Evolutionary conservation across 2,329 filamentous ascomycete genomes (phyloP).

Genomic region (Neobulgaria alba): DNA sequence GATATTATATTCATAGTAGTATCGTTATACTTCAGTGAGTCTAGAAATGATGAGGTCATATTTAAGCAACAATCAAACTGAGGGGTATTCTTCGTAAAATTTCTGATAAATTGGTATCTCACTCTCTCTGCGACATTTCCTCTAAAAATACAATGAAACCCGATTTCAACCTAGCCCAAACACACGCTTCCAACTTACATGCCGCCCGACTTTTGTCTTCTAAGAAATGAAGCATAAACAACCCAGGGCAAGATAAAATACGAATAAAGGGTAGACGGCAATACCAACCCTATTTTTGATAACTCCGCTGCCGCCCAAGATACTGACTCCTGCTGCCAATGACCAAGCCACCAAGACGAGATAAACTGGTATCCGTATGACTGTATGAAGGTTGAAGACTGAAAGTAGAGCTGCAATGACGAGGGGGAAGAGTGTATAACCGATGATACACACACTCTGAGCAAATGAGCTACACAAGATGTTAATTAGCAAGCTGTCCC

Average conservation of each 20-base stretch:
- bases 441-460: constrained; percentile 95
- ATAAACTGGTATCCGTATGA: constrained; percentile 85
- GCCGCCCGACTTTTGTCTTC: too few species aligned
- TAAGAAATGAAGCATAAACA: constrained; percentile 81
- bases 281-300: constrained; percentile 90
- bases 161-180: too few species aligned
- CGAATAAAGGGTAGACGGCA: constrained; percentile 87
- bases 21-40: too few species aligned
- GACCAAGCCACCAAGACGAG: constrained; percentile 85
- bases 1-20: too few species aligned
- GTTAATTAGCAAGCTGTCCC: neutral
- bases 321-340: constrained; percentile 89
- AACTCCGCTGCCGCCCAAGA: constrained; percentile 89
- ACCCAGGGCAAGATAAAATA: constrained; percentile 89
- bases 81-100: too few species aligned
- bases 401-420: constrained; percentile 89
- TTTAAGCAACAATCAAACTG: too few species aligned
- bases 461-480: constrained; percentile 64
- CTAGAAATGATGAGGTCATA: too few species aligned
- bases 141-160: too few species aligned
- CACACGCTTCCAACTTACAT: too few species aligned
- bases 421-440: constrained; percentile 94
- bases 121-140: too few species aligned
- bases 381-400: constrained; percentile 67
- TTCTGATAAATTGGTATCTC: too few species aligned